phyloP scores from a whole-genome alignment of 495 filamentous ascomycete genomes.

The Parmelia sp. region DNA sequence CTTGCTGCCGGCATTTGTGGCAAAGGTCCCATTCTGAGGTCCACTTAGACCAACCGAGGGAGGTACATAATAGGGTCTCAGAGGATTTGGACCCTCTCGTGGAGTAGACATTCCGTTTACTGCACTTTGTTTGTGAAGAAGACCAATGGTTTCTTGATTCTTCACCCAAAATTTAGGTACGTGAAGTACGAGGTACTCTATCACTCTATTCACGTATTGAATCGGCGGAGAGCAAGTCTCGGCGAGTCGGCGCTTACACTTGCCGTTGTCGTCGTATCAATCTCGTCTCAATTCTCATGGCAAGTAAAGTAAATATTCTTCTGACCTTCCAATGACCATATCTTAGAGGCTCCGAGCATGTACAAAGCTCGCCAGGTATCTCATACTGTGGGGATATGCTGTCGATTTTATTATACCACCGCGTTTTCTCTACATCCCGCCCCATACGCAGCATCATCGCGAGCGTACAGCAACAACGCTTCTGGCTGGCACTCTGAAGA shows the following conservation, averaged over 20 bases:
- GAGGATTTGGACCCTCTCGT: conserved; percentile 70
- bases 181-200: too few species aligned
- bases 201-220: too few species aligned
- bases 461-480: not conserved
- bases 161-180: not conserved
- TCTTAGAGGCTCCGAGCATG: conserved; percentile 6
- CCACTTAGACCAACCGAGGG: conserved; percentile 56
- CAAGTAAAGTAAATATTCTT: not conserved
- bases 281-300: not conserved
- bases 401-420: not conserved
- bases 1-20: conserved; percentile 40
- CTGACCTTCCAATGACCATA: not conserved
- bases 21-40: conserved; percentile 32
- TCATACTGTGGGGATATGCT: conserved; percentile 4
- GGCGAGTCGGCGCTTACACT: conserved; percentile 13
- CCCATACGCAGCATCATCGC: not conserved
- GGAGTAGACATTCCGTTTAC: conserved; percentile 34
- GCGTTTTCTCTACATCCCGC: not conserved
- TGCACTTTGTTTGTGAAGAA: not conserved
- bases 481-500: not conserved
- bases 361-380: conserved; percentile 9
- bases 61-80: conserved; percentile 91
- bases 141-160: not conserved
- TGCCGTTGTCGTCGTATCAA: conserved; percentile 14
- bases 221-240: conserved; percentile 12